Evolutionary conservation across 805 yeast genomes (phyloP).

Genomic region (Saturnispora bothae): DNA sequence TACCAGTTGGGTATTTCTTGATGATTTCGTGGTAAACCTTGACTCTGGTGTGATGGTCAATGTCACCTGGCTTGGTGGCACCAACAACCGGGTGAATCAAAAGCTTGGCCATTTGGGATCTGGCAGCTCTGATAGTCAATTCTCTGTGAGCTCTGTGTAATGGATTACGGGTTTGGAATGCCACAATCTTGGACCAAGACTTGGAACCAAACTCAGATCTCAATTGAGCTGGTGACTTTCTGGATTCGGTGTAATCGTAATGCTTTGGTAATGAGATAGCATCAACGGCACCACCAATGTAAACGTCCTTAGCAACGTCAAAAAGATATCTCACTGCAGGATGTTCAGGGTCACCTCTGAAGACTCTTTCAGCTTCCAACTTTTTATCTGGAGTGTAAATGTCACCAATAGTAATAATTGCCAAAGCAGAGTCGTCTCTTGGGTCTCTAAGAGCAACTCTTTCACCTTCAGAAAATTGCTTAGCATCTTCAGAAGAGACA

Average conservation of each 20-base stretch:
- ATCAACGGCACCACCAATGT: constrained; percentile 80
- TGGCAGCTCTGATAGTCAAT: constrained; percentile 92
- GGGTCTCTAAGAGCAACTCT: constrained; percentile 71
- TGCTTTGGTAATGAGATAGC: constrained; percentile 79
- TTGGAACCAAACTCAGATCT: constrained; percentile 72
- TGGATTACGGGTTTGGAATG: constrained; percentile 97
- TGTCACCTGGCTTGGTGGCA: constrained; percentile 93
- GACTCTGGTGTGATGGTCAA: constrained; percentile 95
- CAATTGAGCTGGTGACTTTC: constrained; percentile 86
- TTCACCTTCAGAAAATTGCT: constrained; percentile 43
- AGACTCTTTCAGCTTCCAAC: constrained; percentile 73
- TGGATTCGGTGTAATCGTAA: constrained; percentile 78
- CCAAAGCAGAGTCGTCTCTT: constrained; percentile 68
- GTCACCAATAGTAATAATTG: constrained; percentile 70
- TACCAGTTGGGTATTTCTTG: constrained; percentile 88
- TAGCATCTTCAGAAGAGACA: constrained; percentile 40
- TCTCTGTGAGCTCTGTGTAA: constrained; percentile 99
- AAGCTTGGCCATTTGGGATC: constrained; percentile 76
- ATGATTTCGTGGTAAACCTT: constrained; percentile 88
- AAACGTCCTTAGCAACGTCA: constrained; percentile 69
- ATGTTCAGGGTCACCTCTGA: constrained; percentile 95
- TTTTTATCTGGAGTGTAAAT: constrained; percentile 74
- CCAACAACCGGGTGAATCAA: constrained; percentile 97
- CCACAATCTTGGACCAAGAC: constrained; percentile 85
- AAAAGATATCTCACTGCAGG: constrained; percentile 75